Base-by-base conservation (phyloP, 345 rosid genomes). In the Eucalyptus dawsonii region DNA sequence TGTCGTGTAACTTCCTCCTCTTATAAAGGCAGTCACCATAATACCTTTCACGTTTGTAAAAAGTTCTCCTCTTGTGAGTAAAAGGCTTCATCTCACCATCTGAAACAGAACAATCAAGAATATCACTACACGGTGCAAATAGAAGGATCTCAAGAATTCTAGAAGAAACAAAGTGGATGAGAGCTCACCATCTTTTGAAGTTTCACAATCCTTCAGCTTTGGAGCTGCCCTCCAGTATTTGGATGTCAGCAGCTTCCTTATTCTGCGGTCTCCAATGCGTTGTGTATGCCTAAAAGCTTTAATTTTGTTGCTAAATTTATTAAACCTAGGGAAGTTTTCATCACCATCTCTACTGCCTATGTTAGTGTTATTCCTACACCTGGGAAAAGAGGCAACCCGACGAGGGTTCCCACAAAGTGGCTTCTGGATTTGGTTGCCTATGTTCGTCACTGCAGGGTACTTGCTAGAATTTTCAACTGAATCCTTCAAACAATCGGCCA, bases 261-360 rank as follows among this genome's bases (percentile, higher is more conserved):
- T 89, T 92, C 95, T 92, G 47, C 93, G 92, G 86, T 94, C 95
- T 88, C 93, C 96, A 60, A 95, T 91, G 45, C 91, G 93, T 24
- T 95, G 90, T n/a, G 93, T 91, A 92, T 94, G 94, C 98, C 96
- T 94, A 91, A 89, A 92, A 16, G 94, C 90, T 93, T 91, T 96
- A 88, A 90, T 90, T 90, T 91, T 95, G 88, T 89, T 92, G 91
- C 89, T 92, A 93, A 90, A 86, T 89, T 91, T 97, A 87, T 92
- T 92, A 42, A 72, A 94, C 93, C 96, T 95, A 94, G 92, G 90
- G 92, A 91, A 91, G 40, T 94, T 95, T 93, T 95, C 95, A 5
- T 95, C 98, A 93, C 94, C 95, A 95, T 97, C 97, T 94, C 94
- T 95, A 91, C 88, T 81, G 93, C 91, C 95, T 95, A 96, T 92